phyloP scores from a whole-genome alignment of 306 rosid species.

The Castanea mollissima region DNA sequence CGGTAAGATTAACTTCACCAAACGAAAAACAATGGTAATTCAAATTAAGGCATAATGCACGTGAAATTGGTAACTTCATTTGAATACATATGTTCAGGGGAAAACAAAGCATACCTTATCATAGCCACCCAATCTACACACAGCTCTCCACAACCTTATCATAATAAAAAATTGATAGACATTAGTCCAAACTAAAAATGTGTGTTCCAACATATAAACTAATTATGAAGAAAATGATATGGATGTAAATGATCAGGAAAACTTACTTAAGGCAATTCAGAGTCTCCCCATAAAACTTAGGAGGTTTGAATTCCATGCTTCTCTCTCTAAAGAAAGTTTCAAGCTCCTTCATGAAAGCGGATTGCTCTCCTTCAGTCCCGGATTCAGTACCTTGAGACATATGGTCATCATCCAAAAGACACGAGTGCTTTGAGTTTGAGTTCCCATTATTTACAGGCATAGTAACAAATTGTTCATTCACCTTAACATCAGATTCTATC shows the following conservation, averaged over 20 bases:
- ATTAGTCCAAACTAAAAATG: constrained; percentile 25
- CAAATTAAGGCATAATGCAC: not conserved
- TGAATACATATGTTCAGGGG: not conserved
- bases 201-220: constrained; percentile 1
- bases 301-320: constrained; percentile 91
- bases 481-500: constrained; percentile 36
- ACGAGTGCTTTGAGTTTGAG: constrained; percentile 41
- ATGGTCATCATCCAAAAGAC: constrained; percentile 58
- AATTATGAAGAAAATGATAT: constrained; percentile 3
- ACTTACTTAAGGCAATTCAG: constrained; percentile 96
- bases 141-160: constrained; percentile 91
- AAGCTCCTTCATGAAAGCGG: constrained; percentile 82
- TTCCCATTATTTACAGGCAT: constrained; percentile 52
- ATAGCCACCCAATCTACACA: constrained; percentile 95
- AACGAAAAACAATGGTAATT: not conserved
- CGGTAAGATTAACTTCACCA: not conserved
- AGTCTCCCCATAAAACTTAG: constrained; percentile 94
- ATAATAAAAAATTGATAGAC: constrained; percentile 26
- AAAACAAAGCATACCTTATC: constrained; percentile 63
- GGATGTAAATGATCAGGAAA: constrained; percentile 13
- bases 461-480: constrained; percentile 43
- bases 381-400: constrained; percentile 76
- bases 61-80: not conserved
- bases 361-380: constrained; percentile 88
- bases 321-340: constrained; percentile 87